Evolutionary conservation across 2,329 filamentous ascomycete species (phyloP).

Genomic region (Penicillium sp.): DNA sequence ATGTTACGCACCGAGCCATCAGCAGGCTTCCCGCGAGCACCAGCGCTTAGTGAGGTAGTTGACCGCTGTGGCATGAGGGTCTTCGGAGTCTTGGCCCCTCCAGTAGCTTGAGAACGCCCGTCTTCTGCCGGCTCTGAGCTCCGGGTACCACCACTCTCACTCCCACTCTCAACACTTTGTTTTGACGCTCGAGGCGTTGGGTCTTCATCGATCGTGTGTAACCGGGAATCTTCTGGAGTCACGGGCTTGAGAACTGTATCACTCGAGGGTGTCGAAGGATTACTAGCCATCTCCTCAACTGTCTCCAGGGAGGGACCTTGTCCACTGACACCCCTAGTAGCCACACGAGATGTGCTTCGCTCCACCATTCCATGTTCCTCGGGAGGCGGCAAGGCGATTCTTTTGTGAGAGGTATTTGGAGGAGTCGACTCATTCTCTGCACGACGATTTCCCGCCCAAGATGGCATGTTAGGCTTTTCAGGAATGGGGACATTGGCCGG

Average conservation of each 20-base stretch:
- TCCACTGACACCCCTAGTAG: slow-evolving; percentile 58
- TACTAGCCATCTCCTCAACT: slow-evolving; percentile 79
- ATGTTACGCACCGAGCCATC: slow-evolving; percentile 84
- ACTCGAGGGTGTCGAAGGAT: slow-evolving; percentile 66
- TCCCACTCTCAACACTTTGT: slow-evolving; percentile 60
- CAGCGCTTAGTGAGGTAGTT: slow-evolving; percentile 61
- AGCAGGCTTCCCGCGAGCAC: slow-evolving; percentile 64
- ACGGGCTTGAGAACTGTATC: slow-evolving; percentile 42
- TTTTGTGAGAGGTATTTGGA: slow-evolving; percentile 41
- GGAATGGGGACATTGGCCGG: slow-evolving; percentile 62
- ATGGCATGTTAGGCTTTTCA: slow-evolving; percentile 58
- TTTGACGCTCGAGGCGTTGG: slow-evolving; percentile 44
- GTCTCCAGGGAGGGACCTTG: slow-evolving; percentile 73
- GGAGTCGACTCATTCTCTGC: slow-evolving; percentile 30
- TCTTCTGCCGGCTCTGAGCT: slow-evolving; percentile 38
- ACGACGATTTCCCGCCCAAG: slow-evolving; percentile 33
- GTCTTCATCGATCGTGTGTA: slow-evolving; percentile 38
- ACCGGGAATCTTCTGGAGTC: slow-evolving; percentile 37
- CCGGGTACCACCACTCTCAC: slow-evolving; percentile 51
- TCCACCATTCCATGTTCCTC: slow-evolving; percentile 38
- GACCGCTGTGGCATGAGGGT: slow-evolving; percentile 65
- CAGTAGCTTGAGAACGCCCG: slow-evolving; percentile 34
- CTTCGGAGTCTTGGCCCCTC: slow-evolving; percentile 49
- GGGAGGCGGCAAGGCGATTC: slow-evolving; percentile 22
- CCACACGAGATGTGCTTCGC: slow-evolving; percentile 50